phyloP scores from a whole-genome alignment of 2,329 filamentous ascomycete genomes.

The Microascus cirrosus region DNA sequence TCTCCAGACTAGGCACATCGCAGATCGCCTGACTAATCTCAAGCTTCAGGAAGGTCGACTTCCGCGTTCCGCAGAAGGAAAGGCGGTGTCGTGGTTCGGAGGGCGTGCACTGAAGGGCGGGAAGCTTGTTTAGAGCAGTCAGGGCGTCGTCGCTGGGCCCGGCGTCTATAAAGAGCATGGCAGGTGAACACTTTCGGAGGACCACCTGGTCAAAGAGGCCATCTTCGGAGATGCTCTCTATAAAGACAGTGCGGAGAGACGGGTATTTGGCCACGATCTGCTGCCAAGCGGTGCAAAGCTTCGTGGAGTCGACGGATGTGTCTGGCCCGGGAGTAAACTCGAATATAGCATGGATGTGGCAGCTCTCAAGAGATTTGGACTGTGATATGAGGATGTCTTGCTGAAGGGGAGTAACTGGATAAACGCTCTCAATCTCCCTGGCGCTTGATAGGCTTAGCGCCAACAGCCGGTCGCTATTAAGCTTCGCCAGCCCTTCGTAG shows the following conservation, averaged over 20 bases:
- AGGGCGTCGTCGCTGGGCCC: slow-evolving; percentile 24
- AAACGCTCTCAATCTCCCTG: slow-evolving; percentile 35
- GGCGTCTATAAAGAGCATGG: slow-evolving; percentile 42
- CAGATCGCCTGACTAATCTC: slow-evolving; percentile 40
- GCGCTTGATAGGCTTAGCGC: slow-evolving; percentile 27
- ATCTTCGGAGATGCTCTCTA: slow-evolving; percentile 34
- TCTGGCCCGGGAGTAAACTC: slow-evolving; percentile 28
- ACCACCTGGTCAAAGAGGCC: slow-evolving; percentile 39
- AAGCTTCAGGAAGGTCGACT: slow-evolving; percentile 33
- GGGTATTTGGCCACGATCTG: slow-evolving; percentile 32
- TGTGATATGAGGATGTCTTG: slow-evolving; percentile 38
- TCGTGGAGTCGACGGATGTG: slow-evolving; percentile 26
- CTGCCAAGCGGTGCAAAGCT: slow-evolving; percentile 38
- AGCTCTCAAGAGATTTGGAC: slow-evolving; percentile 25
- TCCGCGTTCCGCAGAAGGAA: slow-evolving; percentile 32
- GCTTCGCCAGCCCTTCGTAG: slow-evolving; percentile 30
- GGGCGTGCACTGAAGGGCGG: slow-evolving; percentile 22
- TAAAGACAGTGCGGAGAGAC: slow-evolving; percentile 38
- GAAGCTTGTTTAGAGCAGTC: slow-evolving; percentile 26
- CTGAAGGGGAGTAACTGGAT: slow-evolving; percentile 34
- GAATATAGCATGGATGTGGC: slow-evolving; percentile 34
- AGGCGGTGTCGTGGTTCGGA: slow-evolving; percentile 36
- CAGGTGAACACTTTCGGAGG: slow-evolving; percentile 32
- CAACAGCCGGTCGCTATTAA: slow-evolving; percentile 29
- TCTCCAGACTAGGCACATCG: slow-evolving; percentile 31